Conservation (phyloP, 164 flowering plant genomes). For the Buxus sempervirens region DNA sequence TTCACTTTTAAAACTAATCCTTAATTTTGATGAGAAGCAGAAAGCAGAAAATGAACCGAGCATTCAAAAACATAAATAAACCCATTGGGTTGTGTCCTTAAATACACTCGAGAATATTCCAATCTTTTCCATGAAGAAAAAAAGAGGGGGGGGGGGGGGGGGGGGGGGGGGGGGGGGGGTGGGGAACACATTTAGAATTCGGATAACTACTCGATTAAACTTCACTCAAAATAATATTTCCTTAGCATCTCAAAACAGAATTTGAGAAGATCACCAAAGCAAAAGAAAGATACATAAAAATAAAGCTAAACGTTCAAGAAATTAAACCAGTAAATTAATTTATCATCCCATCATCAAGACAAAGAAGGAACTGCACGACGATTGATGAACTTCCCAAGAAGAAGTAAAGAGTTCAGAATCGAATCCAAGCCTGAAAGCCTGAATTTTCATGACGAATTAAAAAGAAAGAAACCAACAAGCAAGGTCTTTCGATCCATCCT, state of each 20-base stretch:
- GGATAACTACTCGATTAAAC: neutral
- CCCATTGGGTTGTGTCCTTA: neutral
- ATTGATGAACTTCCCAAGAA: neutral
- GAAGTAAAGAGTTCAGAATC: neutral
- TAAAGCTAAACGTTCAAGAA: no score
- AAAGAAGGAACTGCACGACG: neutral
- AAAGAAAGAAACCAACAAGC: neutral
- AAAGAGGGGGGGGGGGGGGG: no score
- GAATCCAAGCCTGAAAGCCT: neutral
- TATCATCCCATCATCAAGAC: neutral
- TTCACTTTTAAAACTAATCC: neutral
- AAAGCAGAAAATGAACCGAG: neutral
- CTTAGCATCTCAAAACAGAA: neutral
- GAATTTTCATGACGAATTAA: neutral
- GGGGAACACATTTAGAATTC: no score
- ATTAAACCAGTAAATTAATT: neutral
- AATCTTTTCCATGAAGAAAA: no score
- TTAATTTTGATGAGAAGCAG: neutral
- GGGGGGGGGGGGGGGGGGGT: no score
- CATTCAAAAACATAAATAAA: no score
- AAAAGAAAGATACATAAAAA: no score
- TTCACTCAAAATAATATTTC: neutral
- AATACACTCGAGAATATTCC: neutral
- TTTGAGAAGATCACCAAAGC: neutral
- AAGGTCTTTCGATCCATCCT: neutral